These are phyloP conservation scores for Aspergillus sp. DNA, from an alignment of 2,329 filamentous ascomycete species.

Conservation along the genomic window DNA sequence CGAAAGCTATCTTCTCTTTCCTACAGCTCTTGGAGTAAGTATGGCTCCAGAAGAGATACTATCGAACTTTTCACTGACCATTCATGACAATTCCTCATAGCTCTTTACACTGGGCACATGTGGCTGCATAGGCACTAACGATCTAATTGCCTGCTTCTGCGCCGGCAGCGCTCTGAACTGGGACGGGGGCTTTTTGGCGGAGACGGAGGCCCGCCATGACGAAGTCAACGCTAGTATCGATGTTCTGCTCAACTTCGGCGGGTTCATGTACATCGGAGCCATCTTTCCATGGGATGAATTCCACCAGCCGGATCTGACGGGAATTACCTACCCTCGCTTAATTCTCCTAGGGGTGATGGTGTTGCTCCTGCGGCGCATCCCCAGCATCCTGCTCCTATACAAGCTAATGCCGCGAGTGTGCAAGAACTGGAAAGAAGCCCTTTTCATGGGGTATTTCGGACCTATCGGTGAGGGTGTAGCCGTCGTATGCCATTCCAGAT, in stretches of 20 bases:
- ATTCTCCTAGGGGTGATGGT: constrained; percentile 1
- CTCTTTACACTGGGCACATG: constrained; percentile 1
- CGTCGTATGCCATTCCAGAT: background rate
- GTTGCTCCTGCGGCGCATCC: constrained; percentile 2
- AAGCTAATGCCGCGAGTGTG: constrained; percentile 4
- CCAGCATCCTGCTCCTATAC: constrained; percentile 3
- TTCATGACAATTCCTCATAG: background rate
- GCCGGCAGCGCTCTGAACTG: constrained; percentile 4
- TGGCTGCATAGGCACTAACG: constrained; percentile 5
- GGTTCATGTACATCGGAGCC: constrained; percentile 5
- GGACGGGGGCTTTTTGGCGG: constrained; percentile 3
- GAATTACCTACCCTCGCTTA: constrained; percentile 2
- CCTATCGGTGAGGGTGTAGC: background rate
- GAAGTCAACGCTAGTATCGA: constrained; percentile 5
- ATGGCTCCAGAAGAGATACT: background rate
- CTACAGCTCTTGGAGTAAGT: background rate
- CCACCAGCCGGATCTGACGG: background rate
- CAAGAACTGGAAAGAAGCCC: constrained; percentile 3
- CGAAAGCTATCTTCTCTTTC: constrained; percentile 2
- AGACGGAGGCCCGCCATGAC: constrained; percentile 4
- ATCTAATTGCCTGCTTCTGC: constrained; percentile 3
- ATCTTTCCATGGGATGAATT: constrained; percentile 3
- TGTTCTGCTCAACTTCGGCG: constrained; percentile 3
- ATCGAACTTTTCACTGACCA: background rate
- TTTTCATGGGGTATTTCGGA: constrained; percentile 5